Conservation (phyloP, 495 filamentous ascomycete species). For the Evernia prunastri region DNA sequence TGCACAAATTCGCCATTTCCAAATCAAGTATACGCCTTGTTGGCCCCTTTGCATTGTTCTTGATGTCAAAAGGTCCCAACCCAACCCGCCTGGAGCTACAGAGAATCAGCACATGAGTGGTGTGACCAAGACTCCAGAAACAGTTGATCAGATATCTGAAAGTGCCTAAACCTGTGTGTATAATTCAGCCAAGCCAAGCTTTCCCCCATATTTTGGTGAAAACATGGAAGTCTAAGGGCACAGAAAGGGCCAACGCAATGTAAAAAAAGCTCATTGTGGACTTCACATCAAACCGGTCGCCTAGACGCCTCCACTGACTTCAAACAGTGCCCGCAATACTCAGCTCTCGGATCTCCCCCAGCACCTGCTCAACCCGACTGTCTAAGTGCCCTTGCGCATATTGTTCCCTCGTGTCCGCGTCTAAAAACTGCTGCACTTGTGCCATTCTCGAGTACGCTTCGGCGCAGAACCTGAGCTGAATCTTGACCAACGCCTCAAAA, state of each 20-base stretch:
- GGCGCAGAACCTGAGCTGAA: constrained; percentile 94
- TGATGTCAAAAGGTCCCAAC: too few relatives aligned
- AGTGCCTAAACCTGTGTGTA: not conserved
- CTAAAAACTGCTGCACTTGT: constrained; percentile 97
- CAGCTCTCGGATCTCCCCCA: constrained; percentile 94
- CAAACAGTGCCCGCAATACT: constrained; percentile 79
- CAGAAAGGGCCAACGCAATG: not conserved
- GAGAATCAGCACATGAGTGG: not conserved
- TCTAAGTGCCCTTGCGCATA: constrained; percentile 93
- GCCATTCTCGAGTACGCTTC: constrained; percentile 97
- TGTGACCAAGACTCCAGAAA: not conserved
- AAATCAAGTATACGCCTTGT: too few relatives aligned
- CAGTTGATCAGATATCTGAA: not conserved
- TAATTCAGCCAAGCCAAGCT: not conserved
- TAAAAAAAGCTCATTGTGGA: not conserved
- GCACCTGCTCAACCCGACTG: constrained; percentile 84
- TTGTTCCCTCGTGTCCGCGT: constrained; percentile 92
- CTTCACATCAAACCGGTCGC: not conserved
- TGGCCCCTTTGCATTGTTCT: too few relatives aligned
- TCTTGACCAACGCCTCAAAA: constrained; percentile 97
- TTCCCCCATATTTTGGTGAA: not conserved
- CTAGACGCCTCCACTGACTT: constrained; percentile 1
- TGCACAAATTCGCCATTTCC: too few relatives aligned
- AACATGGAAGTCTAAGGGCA: not conserved
- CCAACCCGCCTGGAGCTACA: not conserved